Conservation (phyloP, 1,139 yeast species). For the Taphrina sp. region DNA sequence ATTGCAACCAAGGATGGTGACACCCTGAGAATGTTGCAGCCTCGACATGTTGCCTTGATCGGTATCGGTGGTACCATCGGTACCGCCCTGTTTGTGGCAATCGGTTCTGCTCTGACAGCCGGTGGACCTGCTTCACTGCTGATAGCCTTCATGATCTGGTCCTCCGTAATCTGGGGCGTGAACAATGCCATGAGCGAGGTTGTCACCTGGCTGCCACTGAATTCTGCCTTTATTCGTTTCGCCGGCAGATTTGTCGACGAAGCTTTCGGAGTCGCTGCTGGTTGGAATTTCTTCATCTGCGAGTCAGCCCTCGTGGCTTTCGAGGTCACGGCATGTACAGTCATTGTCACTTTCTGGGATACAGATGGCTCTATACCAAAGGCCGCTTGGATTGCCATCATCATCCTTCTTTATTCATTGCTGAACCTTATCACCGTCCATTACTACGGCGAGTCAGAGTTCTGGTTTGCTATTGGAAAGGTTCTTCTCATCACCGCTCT, state of each 20-base stretch:
- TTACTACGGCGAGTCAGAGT: slow-evolving; percentile 75
- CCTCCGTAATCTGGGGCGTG: slow-evolving; percentile 66
- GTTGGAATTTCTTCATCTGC: slow-evolving; percentile 82
- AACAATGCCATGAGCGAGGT: slow-evolving; percentile 80
- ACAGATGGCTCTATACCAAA: slow-evolving; percentile 22
- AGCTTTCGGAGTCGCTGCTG: slow-evolving; percentile 71
- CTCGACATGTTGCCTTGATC: slow-evolving; percentile 53
- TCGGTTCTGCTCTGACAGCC: slow-evolving; percentile 74
- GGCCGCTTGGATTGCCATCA: slow-evolving; percentile 31
- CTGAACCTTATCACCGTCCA: slow-evolving; percentile 56
- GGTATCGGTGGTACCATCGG: slow-evolving; percentile 56
- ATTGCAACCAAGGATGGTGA: slow-evolving; percentile 26
- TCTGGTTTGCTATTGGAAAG: slow-evolving; percentile 66
- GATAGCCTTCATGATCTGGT: slow-evolving; percentile 66
- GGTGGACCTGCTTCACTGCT: slow-evolving; percentile 83
- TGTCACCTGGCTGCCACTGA: slow-evolving; percentile 77
- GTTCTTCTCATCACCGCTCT: slow-evolving; percentile 71
- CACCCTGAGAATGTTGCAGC: slow-evolving; percentile 46
- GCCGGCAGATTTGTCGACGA: slow-evolving; percentile 31
- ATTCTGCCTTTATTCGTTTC: slow-evolving; percentile 64
- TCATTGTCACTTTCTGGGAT: slow-evolving; percentile 70
- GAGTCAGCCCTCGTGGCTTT: slow-evolving; percentile 84
- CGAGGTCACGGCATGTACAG: slow-evolving; percentile 80
- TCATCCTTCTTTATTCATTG: slow-evolving; percentile 18
- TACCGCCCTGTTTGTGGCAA: slow-evolving; percentile 57